Evolutionary conservation across 768 basidiomycete species (phyloP), one percentile per base, ranked within the genome.

Genomic region (Termitomyces sp.): DNA sequence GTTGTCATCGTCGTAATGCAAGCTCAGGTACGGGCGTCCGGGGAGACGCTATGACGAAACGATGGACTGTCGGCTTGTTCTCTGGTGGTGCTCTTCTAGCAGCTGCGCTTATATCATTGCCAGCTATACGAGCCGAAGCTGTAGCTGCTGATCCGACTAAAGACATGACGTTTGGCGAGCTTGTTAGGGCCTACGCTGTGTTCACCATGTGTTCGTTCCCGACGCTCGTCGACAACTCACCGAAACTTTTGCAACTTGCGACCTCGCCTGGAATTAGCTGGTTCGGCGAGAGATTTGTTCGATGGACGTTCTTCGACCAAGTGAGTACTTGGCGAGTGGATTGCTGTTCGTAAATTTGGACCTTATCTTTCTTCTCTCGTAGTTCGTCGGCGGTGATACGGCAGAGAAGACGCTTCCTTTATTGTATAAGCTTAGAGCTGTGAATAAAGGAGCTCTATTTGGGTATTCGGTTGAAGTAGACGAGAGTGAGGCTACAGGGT

Each of bases 351-450:
- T 16, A 20, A n/a, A 27, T 64, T 41, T 15, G 37, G 31, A 42
- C 12, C 52, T 59, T 11, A 59, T 24, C 16, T 27, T 27, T 27
- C 27, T 27, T 27, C 27, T 42, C 18, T 46, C 36, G 33, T 18
- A 93, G 87, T 98, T 96, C 64, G 94, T 95, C 1, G 93, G 94
- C 0, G 94, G 91, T 3, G 93, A 95, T 59, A 88, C 88, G 0
- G 89, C 87, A 0, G 78, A 81, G 39, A 85, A 81, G 18, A 82
- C 87, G 7, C 63, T 90, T 5, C 86, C 91, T 1, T 68, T 90
- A 0, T 80, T 97, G 42, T 74, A 77, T 42, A 66, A 72, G 13
- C 76, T 95, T 27, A 82, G 93, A 18, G 70, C 71, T 11, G 80
- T 81, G 60, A 88, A 90, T 65, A 89, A 86, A 61, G 95, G 92